Conservation (phyloP, 2,329 filamentous ascomycete genomes). For the Gnomoniopsis smithogilvyi region DNA sequence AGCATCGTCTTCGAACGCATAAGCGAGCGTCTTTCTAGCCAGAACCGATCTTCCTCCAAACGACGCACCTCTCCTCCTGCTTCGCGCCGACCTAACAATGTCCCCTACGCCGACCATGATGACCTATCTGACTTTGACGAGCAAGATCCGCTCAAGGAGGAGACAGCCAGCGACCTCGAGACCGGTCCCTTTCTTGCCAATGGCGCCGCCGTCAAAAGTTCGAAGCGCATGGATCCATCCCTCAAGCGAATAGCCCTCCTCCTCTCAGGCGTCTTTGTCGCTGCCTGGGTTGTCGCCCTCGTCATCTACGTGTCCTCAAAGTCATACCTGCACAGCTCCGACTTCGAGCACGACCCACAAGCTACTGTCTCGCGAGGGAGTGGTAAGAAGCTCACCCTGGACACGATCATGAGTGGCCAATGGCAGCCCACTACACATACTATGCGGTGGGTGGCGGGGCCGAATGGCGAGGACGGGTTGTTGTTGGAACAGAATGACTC, state of each 20-base stretch:
- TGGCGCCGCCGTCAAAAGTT: conserved; percentile 32
- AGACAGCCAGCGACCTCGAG: conserved; percentile 44
- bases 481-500: conserved; percentile 67
- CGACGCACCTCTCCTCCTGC: conserved; percentile 10
- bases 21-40: conserved; percentile 46
- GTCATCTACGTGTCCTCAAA: conserved; percentile 64
- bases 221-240: conserved; percentile 61
- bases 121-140: conserved; percentile 39
- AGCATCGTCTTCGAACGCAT: conserved; percentile 79
- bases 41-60: conserved; percentile 20
- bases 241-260: conserved; percentile 63
- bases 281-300: conserved; percentile 67
- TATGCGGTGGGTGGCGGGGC: conserved; percentile 74
- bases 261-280: conserved; percentile 55
- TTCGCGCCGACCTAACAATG: conserved; percentile 11
- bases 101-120: conserved; percentile 23
- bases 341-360: conserved; percentile 64
- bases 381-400: conserved; percentile 70
- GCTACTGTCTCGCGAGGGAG: conserved; percentile 59
- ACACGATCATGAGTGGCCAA: conserved; percentile 63
- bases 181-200: conserved; percentile 50
- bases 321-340: conserved; percentile 61
- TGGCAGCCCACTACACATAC: conserved; percentile 63
- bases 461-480: conserved; percentile 77
- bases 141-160: conserved; percentile 43